Base-by-base conservation (phyloP, 176 grass and related monocot species). In the Typha latifolia region DNA sequence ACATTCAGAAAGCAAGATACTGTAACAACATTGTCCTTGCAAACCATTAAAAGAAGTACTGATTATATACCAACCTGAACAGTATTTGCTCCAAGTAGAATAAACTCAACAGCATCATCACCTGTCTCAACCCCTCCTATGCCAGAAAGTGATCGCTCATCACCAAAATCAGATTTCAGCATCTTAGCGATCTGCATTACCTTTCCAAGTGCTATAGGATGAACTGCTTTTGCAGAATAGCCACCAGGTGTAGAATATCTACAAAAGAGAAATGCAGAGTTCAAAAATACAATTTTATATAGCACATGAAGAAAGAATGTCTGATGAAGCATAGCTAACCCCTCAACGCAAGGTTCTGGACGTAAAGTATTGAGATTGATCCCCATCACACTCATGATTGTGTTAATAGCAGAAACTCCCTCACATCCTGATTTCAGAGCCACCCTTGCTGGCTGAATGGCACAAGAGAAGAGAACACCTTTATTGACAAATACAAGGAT, bases 341-440 rank as follows among this genome's bases (percentile, higher is more conserved):
- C 94, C 68, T 93, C 89, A 6, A 93, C 94, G n/a, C 81, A 87
- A 69, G 94, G 89, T 77, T 99, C 86, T 2, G 94, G 94, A 23
- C 79, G 88, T 76, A 93, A 68, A 48, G 89, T 99, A 67, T 90
- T 86, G 53, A 93, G 85, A 81, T 99, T 63, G 57, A 99, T 99
- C 47, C 89, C 94, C 94, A 99, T 99, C 21, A 99, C 86, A 62
- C 89, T 99, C 94, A 99, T 87, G 61, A 99, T 99, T 69, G 94
- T 99, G 76, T 99, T 99, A 72, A 99, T 99, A 69, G 89, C 89
- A 70, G 89, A 73, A 63, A 99, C 68, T 43, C 94, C 94, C 80
- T 99, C 94, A 71, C 85, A 93, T 79, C 89, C 89, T 69, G 83
- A 87, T 56, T 90, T 85, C 13, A 99, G 70, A 90, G 89, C 61